phyloP scores from a whole-genome alignment of 2,329 filamentous ascomycete species.

The Sordariomycetes sp. region DNA sequence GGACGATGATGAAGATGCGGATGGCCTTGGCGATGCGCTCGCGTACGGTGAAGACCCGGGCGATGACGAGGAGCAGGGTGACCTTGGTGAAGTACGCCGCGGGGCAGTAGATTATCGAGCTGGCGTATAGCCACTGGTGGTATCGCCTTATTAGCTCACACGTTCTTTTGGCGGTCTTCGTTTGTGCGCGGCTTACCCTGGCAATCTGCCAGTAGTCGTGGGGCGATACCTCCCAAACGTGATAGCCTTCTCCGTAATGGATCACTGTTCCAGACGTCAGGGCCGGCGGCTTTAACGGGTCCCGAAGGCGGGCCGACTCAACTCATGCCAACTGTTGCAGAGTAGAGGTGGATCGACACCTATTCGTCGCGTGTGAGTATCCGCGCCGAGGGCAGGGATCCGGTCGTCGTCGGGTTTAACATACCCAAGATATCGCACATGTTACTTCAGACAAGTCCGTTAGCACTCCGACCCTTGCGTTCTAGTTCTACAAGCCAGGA shows the following conservation, averaged over 20 bases:
- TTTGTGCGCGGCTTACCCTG: slow-evolving; percentile 6
- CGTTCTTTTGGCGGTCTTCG: too few species aligned
- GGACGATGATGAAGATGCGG: slow-evolving; percentile 15
- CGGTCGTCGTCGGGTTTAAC: neutral
- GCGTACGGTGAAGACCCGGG: slow-evolving; percentile 17
- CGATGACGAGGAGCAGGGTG: slow-evolving; percentile 20
- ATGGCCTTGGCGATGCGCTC: slow-evolving; percentile 14
- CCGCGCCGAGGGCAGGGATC: neutral
- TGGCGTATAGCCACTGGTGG: slow-evolving; percentile 16
- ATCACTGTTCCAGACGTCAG: slow-evolving; percentile 7
- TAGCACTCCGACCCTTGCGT: neutral
- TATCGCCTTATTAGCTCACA: neutral
- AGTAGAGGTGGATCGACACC: neutral
- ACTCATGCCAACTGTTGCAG: neutral
- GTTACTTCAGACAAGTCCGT: slow-evolving; percentile 6
- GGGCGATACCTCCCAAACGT: slow-evolving; percentile 13
- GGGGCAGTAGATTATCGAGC: slow-evolving; percentile 17
- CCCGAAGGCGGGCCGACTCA: neutral
- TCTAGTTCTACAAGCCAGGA: neutral
- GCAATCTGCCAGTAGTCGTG: slow-evolving; percentile 9
- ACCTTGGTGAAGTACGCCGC: slow-evolving; percentile 18
- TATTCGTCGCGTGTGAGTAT: neutral
- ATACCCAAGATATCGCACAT: slow-evolving; percentile 9
- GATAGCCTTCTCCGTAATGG: slow-evolving; percentile 12
- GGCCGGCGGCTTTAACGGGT: neutral